Conservation (phyloP, 2,329 filamentous ascomycete species). For the Aspergillus puulaauensis region DNA sequence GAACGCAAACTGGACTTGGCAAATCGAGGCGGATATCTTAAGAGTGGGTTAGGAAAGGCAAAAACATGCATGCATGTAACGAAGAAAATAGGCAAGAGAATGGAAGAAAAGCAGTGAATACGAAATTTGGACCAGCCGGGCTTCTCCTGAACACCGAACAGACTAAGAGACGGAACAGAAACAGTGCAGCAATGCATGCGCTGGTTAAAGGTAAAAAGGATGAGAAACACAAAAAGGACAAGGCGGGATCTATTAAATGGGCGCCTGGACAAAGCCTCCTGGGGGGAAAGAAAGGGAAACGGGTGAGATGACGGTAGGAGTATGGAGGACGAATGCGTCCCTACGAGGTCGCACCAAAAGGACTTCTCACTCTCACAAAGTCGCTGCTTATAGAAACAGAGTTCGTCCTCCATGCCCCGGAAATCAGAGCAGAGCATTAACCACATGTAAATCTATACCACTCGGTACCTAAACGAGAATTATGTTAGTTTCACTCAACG, state of each 20-base stretch:
- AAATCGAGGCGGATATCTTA: not conserved
- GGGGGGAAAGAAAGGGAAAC: not conserved
- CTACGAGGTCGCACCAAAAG: not conserved
- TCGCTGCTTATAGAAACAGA: not conserved
- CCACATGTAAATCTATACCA: slow-evolving; percentile 3
- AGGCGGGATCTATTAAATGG: not conserved
- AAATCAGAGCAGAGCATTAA: not conserved
- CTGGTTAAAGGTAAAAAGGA: not conserved
- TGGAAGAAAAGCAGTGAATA: not conserved
- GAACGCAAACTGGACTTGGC: not conserved
- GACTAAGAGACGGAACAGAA: not conserved
- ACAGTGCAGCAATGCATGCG: not conserved
- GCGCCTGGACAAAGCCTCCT: not conserved
- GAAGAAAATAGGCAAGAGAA: not conserved
- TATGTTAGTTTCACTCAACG: not conserved
- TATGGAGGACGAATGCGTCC: not conserved
- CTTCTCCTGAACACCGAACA: not conserved
- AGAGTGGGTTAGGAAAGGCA: no score
- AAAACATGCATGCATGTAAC: no score
- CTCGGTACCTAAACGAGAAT: slow-evolving; percentile 2
- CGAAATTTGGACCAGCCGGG: not conserved
- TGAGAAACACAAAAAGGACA: not conserved
- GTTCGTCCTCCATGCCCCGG: not conserved
- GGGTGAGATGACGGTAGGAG: not conserved
- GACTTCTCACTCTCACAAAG: not conserved